Percentiles rank a stretch among this genome's conserved stretches.
Evolutionary conservation across 1,284 basidiomycete species (phyloP).

Genomic region (Lentinula novae-zelandiae): DNA sequence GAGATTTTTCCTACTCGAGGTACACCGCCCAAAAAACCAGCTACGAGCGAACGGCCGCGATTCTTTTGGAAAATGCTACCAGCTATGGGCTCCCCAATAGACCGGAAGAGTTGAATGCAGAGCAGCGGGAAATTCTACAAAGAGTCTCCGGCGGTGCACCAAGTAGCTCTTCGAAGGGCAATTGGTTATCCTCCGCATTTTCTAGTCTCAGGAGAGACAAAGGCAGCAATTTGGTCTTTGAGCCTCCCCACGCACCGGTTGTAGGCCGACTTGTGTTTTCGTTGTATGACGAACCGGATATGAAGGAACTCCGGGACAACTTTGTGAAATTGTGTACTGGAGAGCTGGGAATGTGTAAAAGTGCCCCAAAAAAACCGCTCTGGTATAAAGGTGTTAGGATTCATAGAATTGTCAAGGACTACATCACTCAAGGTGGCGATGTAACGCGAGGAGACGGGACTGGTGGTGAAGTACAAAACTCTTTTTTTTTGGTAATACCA

Average conservation of each 20-base stretch:
- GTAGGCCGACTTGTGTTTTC: neutral
- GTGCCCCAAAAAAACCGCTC: neutral
- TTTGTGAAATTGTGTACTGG: conserved; percentile 5
- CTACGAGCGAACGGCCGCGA: neutral
- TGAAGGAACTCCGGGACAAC: conserved; percentile 1
- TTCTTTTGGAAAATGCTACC: neutral
- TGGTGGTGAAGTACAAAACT: neutral
- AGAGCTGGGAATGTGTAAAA: conserved; percentile 5
- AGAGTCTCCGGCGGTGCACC: neutral
- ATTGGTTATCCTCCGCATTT: conserved; percentile 2
- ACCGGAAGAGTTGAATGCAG: conserved; percentile 3
- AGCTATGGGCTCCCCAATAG: neutral
- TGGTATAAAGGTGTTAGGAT: conserved; percentile 4
- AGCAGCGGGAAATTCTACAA: conserved; percentile 5
- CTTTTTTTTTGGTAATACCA: too few species aligned
- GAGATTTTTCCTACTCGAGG: neutral
- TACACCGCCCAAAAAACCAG: neutral
- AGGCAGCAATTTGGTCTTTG: neutral
- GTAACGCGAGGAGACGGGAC: conserved; percentile 2
- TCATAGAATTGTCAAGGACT: conserved; percentile 4
- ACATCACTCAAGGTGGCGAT: conserved; percentile 5
- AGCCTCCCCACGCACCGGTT: neutral
- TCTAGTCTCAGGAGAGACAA: conserved; percentile 2
- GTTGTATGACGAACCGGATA: conserved; percentile 1
- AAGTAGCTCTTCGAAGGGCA: neutral